phyloP scores from a whole-genome alignment of 192 early-diverging fungal species.

The Coemansia sp. region DNA sequence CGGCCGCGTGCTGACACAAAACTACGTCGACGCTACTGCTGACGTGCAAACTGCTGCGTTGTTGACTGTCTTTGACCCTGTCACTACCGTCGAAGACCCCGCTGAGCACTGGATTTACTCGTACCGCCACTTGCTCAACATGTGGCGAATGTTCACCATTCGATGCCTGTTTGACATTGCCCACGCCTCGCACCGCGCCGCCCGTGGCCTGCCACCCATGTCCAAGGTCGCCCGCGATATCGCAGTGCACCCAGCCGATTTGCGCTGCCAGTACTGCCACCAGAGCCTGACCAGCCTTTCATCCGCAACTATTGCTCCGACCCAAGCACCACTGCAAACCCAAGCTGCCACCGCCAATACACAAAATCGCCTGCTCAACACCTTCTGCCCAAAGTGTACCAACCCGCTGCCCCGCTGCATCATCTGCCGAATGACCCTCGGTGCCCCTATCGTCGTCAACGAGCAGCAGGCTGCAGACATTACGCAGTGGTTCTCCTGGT shows the following conservation, averaged over 20 bases:
- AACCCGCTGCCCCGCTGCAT: conserved; percentile 51
- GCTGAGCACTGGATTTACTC: conserved; percentile 58
- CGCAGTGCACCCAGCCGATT: conserved; percentile 71
- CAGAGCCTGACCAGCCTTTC: conserved; percentile 43
- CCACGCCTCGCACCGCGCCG: conserved; percentile 60
- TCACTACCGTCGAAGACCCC: conserved; percentile 19
- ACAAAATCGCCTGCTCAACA: conserved; percentile 42
- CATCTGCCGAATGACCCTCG: conserved; percentile 52
- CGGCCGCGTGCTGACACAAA: conserved; percentile 74
- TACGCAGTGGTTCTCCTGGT: conserved; percentile 98
- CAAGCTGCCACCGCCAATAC: background rate
- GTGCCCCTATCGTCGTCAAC: conserved; percentile 30
- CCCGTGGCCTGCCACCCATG: conserved; percentile 54
- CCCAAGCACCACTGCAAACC: background rate
- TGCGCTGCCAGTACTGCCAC: conserved; percentile 88
- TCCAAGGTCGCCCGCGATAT: conserved; percentile 57
- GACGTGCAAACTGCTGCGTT: conserved; percentile 91
- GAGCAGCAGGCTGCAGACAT: conserved; percentile 50
- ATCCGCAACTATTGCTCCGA: background rate
- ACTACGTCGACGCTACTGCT: conserved; percentile 80
- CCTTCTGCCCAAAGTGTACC: conserved; percentile 43
- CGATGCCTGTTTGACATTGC: conserved; percentile 91
- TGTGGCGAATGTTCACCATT: conserved; percentile 83
- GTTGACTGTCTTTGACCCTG: conserved; percentile 60
- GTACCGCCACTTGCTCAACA: conserved; percentile 85